Base-by-base conservation (phyloP, 2,329 filamentous ascomycete species). In the Fusarium foetens region DNA sequence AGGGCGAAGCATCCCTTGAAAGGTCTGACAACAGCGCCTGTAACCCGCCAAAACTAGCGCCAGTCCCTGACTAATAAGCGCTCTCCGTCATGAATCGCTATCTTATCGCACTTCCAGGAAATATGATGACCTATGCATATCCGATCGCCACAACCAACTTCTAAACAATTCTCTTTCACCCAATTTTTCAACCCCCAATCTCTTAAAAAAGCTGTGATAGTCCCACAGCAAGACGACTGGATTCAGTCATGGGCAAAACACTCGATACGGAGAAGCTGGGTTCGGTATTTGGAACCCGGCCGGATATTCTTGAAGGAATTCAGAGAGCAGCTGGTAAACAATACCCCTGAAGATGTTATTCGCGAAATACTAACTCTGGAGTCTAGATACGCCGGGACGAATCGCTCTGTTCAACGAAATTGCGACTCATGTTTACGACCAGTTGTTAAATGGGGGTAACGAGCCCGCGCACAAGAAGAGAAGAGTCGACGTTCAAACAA, bases 341-440 rank as follows among this genome's bases (percentile, higher is more conserved):
- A 46, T 48, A 49, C 72, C 75, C 75, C 75, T 76, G 63, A 73
- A 45, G 27, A 9, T 31, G 39, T 52, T 33, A 23, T 51, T 60
- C 25, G 31, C 33, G 23, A 38, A 63, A 35, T 52, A 58, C 60
- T 75, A 31, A 76, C 43, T 45, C 25, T 54, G 31, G n/a, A 25
- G 41, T 11, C 9, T 72, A 89, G 87, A 90, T 75, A 84, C 86
- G 3, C 86, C 87, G 1, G 80, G 80, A 11, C 83, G 84, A 38
- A 79, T 88, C 31, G 76, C 81, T 25, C 82, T 90, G 13, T 90
- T 90, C 80, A 90, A 90, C 79, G 81, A 85, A 52, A 90, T 90
- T 59, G 83, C 84, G 58, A 80, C 66, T 70, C 87, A 87, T 71
- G 82, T 90, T 16, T 81, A 84, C 78, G 83, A 86, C 33, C 83